Evolutionary conservation across 2,329 filamentous ascomycete genomes (phyloP), one percentile per base, ranked within the genome.

Genomic region (Sordariomycetes sp.): DNA sequence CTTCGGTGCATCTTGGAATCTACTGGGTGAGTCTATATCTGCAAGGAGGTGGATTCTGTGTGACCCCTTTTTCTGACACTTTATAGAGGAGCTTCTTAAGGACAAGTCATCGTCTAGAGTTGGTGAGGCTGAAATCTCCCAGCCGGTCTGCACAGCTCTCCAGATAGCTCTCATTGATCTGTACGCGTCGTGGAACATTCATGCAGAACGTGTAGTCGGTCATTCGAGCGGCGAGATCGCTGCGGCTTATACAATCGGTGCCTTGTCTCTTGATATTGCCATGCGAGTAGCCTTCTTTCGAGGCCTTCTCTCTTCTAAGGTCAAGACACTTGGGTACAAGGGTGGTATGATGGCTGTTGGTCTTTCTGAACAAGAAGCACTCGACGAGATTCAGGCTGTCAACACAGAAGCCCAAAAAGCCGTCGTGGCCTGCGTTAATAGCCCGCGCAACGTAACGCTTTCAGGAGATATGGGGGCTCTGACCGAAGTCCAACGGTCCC

Each of bases 381-480:
- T 31, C 14, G n/a, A n/a, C n/a, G n/a, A n/a, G n/a, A n/a, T n/a
- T n/a, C n/a, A n/a, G n/a, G n/a, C n/a, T n/a, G n/a, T n/a, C n/a
- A n/a, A n/a, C n/a, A n/a, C n/a, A n/a, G n/a, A n/a, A n/a, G n/a
- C n/a, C n/a, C n/a, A n/a, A n/a, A n/a, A n/a, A n/a, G 21, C 8
- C 5, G 39, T 34, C 3, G 46, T 59, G 21, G 59, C 53, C 8
- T 67, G 66, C 42, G 56, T 61, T 39, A 72, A 72, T 50, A 66
- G 63, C 28, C 66, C 66, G 1, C 48, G 52, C 1, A 70, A 58
- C 33, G 44, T 65, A 8, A 71, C 68, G 0, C 50, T 72, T 0
- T 68, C 67, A 0, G 67, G 66, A 9, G 62, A 64, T 33, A 54
- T 57, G 1, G 43, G 49, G 2, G 48, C 51, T 15, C 6, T 35